Evolutionary conservation across 2,329 filamentous ascomycete species (phyloP).

Genomic region (Fusarium virguliforme): DNA sequence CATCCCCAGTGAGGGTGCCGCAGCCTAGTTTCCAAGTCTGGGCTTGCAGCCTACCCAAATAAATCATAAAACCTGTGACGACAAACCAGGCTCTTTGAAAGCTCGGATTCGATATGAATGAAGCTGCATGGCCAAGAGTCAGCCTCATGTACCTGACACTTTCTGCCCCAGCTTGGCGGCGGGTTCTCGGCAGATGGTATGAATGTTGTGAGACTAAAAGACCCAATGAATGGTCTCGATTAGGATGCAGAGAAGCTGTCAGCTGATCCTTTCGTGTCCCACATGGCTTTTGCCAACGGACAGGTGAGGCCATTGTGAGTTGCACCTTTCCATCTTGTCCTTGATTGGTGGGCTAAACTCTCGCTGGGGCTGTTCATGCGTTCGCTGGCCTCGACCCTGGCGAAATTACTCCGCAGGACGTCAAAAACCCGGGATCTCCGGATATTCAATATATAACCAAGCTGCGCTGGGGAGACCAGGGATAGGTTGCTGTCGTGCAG

Average conservation of each 20-base stretch:
- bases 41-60: background rate
- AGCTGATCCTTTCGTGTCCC: background rate
- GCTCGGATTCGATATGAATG: background rate
- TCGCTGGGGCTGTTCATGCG: background rate
- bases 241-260: background rate
- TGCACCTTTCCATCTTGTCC: background rate
- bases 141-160: background rate
- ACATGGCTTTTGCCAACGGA: background rate
- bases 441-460: background rate
- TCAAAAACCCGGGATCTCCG: background rate
- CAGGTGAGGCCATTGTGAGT: background rate
- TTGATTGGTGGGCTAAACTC: background rate
- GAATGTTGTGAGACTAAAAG: background rate
- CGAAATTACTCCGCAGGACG: background rate
- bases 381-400: background rate
- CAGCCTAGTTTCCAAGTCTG: background rate
- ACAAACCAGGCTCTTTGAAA: background rate
- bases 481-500: background rate
- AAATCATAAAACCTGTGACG: background rate
- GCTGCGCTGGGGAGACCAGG: background rate
- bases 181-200: background rate
- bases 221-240: background rate
- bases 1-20: background rate
- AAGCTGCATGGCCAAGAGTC: constrained; percentile 12
- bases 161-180: background rate